Base-by-base conservation (phyloP, 2,329 filamentous ascomycete genomes). In the Aspergillus fischeri region DNA sequence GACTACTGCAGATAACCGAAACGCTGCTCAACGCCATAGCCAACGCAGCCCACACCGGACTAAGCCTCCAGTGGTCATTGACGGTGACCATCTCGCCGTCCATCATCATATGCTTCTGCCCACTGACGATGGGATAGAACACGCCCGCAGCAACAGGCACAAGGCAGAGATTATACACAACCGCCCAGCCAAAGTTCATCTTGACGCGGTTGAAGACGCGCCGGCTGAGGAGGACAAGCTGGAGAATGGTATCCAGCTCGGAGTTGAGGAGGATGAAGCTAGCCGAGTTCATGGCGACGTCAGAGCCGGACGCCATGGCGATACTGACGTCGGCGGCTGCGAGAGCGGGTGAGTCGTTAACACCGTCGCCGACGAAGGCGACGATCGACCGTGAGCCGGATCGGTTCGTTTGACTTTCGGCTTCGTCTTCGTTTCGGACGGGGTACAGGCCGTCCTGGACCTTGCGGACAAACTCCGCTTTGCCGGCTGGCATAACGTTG, bases 11-110 rank as follows among this genome's bases (percentile, higher is more conserved):
- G 52, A 97, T 89, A 49, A 97, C 92, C 68, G 90, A 94, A 63
- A 97, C 87, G 73, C 89, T 93, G 74, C 92, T 96, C 72, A 92
- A 74, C 27, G 93, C 93, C 93, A 97, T 97, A 1, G 92, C 92
- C 70, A 96, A 75, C 63, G 87, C 88, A 4, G 92, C 93, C 92
- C 92, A 97, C 5, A 80, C 79, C 1, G 80, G 80, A 61, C 77
- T 77, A 8, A 81, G 58, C 35, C 78, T 69, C 75, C 77, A 80
- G 52, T 77, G 75, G 10, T 67, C 67, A 59, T 71, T 60, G 32
- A 73, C 70, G 57, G 58, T 65, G 47, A 67, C 65, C 25, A 67
- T 71, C 61, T 73, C 70, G 61, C 69, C 65, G 63, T 65, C 70
- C 35, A 66, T 56, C 53, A 61, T 63, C 4, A 74, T 71, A 17